phyloP scores from a whole-genome alignment of 768 basidiomycete species.

The Suillus ampliporus region DNA sequence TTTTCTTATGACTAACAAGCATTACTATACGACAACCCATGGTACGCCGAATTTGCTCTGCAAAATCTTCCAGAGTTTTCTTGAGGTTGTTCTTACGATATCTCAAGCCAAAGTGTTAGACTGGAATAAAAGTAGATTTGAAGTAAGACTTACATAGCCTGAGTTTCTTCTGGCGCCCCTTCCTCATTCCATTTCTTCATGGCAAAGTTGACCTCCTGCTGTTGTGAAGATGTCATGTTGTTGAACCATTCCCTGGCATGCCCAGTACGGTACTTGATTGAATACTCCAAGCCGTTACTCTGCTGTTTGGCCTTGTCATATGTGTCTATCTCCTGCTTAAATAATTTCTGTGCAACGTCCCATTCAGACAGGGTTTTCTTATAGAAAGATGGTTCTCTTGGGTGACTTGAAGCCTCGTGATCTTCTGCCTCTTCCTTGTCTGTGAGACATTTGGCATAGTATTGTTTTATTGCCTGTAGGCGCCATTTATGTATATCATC shows the following conservation, averaged over 20 bases:
- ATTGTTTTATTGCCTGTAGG: no score
- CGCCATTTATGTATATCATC: no score
- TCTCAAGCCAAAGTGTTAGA: not conserved
- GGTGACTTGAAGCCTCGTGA: no score
- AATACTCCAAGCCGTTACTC: no score
- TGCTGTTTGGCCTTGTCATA: no score
- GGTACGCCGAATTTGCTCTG: not conserved
- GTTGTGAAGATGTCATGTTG: not conserved
- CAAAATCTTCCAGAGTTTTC: no score
- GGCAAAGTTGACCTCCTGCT: no score
- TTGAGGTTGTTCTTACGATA: conserved; percentile 3
- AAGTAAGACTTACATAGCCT: not conserved
- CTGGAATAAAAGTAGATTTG: no score
- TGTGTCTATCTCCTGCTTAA: no score
- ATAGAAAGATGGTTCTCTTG: not conserved
- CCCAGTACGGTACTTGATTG: not conserved
- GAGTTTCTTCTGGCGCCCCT: not conserved
- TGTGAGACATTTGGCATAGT: no score
- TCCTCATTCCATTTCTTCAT: not conserved
- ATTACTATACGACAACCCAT: not conserved
- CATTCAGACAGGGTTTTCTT: not conserved
- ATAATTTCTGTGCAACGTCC: no score
- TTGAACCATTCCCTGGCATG: conserved; percentile 1
- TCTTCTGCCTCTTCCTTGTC: no score
- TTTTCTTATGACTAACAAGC: not conserved